phyloP scores from a whole-genome alignment of 345 rosid species.

The Citrus glauca region DNA sequence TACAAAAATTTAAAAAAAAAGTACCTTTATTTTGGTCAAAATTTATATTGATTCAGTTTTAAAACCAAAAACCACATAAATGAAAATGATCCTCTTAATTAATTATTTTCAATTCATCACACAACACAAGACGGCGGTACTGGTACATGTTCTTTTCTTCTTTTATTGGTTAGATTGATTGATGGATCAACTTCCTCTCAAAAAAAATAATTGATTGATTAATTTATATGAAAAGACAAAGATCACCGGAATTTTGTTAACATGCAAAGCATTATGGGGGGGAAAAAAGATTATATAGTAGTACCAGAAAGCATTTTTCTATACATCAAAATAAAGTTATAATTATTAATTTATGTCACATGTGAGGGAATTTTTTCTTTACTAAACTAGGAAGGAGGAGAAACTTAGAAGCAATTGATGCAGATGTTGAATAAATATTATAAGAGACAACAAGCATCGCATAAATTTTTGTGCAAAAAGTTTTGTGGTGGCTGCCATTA shows the following conservation, averaged over 20 bases:
- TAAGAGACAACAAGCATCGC: neutral
- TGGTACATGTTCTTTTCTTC: no score
- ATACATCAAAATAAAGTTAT: neutral
- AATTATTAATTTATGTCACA: neutral
- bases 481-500: neutral
- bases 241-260: neutral
- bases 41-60: no score
- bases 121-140: no score
- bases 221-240: neutral
- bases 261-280: neutral
- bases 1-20: no score
- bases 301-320: neutral
- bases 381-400: neutral
- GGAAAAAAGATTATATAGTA: neutral
- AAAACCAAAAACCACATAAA: no score
- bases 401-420: neutral
- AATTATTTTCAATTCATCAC: no score
- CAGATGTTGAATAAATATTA: no score
- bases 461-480: neutral
- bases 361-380: neutral
- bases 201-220: no score
- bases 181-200: no score
- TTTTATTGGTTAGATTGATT: no score
- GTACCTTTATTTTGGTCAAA: no score
- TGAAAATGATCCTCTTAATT: no score